Evolutionary conservation across 306 rosid genomes (phyloP), one percentile per base, ranked within the genome.

Genomic region (Cucurbita pepo): DNA sequence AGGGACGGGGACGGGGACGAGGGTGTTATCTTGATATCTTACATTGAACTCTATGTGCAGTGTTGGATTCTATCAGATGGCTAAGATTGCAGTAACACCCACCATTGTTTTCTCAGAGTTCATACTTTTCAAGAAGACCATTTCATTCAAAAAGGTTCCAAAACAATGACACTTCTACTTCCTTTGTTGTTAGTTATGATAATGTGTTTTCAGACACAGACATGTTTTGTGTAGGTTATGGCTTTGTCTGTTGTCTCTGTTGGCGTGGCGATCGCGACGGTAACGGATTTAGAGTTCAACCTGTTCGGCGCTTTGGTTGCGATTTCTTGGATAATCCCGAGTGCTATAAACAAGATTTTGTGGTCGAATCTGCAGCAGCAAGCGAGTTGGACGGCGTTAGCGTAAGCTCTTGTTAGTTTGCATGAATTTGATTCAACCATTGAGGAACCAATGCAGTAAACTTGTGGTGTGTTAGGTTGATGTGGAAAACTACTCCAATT

Each of bases 21-120:
- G 34, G 34, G 34, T 2, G 34, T n/a, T n/a, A 8, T 56, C 40
- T 65, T 66, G 44, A 69, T 73, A 74, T 16, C 87, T 86, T 48
- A 86, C 77, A 69, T 45, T 75, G 74, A 54, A 34, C 45, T 11
- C 78, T 69, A 25, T 76, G 67, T 75, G 81, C 95, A 94, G 97
- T 74, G 85, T 94, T 40, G 99, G 97, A 65, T 94, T 94, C 89
- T 91, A 91, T 86, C 99, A 94, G 82, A 90, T 94, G 99, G 95
- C 99, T 56, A 94, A 94, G 83, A 94, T 94, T 85, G 96, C 96
- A 58, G 97, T 94, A 48, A 94, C 99, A 34, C 99, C 97, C 30
- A 90, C 97, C 63, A 91, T 94, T 79, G 99, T 94, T 77, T 75
- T 91, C 1, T 90, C 91, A 3, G 92, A 94, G 85, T 91, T 94